Percentiles rank a stretch among this genome's conserved stretches.
These are phyloP conservation scores for Fusarium pseudonygamai DNA, from an alignment of 2,329 filamentous ascomycete genomes.

Conservation along the genomic window DNA sequence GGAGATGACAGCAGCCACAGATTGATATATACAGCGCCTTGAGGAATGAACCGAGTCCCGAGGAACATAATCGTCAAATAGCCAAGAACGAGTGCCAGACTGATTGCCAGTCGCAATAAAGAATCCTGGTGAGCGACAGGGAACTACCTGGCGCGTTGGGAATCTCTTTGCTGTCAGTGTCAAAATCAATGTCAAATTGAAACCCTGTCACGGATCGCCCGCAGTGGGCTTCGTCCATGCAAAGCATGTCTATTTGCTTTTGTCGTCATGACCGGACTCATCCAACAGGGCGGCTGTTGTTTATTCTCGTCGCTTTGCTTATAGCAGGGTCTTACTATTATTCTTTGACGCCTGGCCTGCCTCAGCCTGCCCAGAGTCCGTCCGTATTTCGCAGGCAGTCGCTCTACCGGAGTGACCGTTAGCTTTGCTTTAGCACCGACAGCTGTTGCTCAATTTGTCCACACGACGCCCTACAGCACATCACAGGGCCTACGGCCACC, in stretches of 20 bases:
- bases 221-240: conserved; percentile 29
- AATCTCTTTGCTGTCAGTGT: neutral
- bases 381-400: neutral
- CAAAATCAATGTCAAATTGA: conserved; percentile 15
- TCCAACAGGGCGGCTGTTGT: conserved; percentile 8
- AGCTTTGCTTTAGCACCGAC: conserved; percentile 3
- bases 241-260: conserved; percentile 36
- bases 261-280: conserved; percentile 15
- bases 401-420: conserved; percentile 10
- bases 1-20: conserved; percentile 19
- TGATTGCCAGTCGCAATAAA: conserved; percentile 26
- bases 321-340: neutral
- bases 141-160: neutral
- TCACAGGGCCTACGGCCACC: neutral
- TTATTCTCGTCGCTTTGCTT: neutral
- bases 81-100: conserved; percentile 11
- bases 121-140: conserved; percentile 15
- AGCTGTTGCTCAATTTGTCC: neutral
- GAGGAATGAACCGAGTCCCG: conserved; percentile 28
- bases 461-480: neutral
- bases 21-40: neutral
- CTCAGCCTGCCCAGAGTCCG: neutral
- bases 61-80: conserved; percentile 12
- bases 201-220: conserved; percentile 27
- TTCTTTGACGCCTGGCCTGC: conserved; percentile 1